Base-by-base conservation (phyloP, 176 grass and related monocot species). In the Stipa capillata region DNA sequence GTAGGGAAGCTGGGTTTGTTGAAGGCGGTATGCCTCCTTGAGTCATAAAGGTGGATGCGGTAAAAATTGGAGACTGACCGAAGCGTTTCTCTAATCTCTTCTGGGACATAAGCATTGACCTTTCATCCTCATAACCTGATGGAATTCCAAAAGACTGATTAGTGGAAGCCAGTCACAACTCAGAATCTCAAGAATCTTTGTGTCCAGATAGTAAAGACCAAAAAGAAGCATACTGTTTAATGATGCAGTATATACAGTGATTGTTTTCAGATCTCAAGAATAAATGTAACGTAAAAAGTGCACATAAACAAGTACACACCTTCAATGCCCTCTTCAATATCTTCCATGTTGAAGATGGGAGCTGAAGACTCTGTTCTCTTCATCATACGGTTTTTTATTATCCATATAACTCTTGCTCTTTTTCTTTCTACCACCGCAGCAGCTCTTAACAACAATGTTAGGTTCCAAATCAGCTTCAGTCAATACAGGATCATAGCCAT, bases 281-380 rank as follows among this genome's bases (percentile, higher is more conserved):
- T 55, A 69, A 28, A 69, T 47, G 23, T 54, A 75, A 80, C 24
- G 4, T 69, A 70, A 53, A 33, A 70, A 45, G 48, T 49, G 47
- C 56, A 74, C 16, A 37, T 37, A 0, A n/a, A 35, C 33, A 81
- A 83, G 53, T 15, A 70, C 85, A 68, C 43, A 99, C 97, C 97
- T 89, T 99, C 97, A 84, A 93, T 85, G 23, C 97, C 97, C 81
- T 99, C 97, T 65, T 99, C 97, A 35, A 99, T 95, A 73, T 99
- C 97, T 58, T 99, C 97, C 97, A 99, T 99, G 87, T 99, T 99
- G 65, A 99, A 99, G 82, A 99, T 99, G 37, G 97, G 97, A 72
- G 89, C 87, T 72, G 92, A 93, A 76, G 97, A 99, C 85, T 99
- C 97, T 14, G 97, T 99, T 83, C 97, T 92, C 86, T 99, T 96